A percentile compares a stretch with the other conserved stretches of the same genome.
Conservation (phyloP, 257 asterid genomes). For the Solanum clarkiae region DNA sequence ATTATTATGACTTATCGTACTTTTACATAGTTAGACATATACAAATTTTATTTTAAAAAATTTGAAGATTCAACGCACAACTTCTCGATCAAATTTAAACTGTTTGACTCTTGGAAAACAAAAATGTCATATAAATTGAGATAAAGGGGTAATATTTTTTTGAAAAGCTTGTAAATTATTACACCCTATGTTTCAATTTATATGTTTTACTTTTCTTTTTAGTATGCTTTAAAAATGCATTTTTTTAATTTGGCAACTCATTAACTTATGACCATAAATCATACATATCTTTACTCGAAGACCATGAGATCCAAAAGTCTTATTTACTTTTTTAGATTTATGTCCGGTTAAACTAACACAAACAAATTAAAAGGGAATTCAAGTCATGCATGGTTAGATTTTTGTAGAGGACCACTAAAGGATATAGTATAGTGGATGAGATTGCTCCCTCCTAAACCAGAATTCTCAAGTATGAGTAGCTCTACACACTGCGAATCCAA, state of each 20-base stretch:
- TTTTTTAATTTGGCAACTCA: background rate
- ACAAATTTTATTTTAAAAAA: no score
- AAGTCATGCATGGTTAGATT: background rate
- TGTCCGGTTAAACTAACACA: background rate
- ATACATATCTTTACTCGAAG: background rate
- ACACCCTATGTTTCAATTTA: background rate
- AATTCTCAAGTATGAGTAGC: no score
- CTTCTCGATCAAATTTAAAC: no score
- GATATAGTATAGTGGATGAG: no score
- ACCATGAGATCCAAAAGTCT: background rate
- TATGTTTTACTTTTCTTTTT: background rate
- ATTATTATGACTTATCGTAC: no score
- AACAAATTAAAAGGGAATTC: background rate
- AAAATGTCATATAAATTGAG: no score
- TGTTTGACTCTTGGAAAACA: no score
- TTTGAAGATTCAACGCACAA: no score
- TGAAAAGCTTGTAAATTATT: background rate
- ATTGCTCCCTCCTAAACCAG: no score
- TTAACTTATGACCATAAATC: background rate
- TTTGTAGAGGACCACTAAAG: background rate
- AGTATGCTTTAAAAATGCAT: background rate
- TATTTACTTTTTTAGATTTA: background rate
- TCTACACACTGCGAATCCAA: no score
- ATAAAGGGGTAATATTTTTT: background rate
- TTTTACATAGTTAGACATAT: no score